Evolutionary conservation across 495 filamentous ascomycete genomes (phyloP), one percentile per base, ranked within the genome.

Genomic region (Lepidopterella palustris): DNA sequence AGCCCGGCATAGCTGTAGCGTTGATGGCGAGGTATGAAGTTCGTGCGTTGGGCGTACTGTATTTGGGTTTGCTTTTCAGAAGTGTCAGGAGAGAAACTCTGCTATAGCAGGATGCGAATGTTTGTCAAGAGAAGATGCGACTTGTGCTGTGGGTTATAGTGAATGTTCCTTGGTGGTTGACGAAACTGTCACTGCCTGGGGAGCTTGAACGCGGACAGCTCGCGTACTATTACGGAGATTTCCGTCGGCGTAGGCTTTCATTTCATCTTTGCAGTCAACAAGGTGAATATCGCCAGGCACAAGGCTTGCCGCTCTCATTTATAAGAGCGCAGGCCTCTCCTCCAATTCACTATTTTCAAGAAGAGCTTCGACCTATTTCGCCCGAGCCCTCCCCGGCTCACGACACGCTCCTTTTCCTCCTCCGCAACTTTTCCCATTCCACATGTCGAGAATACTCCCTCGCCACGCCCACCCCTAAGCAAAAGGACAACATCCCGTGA

Each of bases 1-100:
- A 97, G 80, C 95, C 95, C 62, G 88, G 84, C 95, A 99, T 98
- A 66, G 67, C 84, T 77, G 74, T 65, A 64, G 69, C 64, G 69
- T 26, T 42, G 32, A 1, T 11, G 31, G 10, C 10, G 50, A 53
- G 53, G 53, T 8, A 20, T 25, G 29, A 25, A 9, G 35, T n/a
- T n/a, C n/a, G n/a, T n/a, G 35, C 35, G 35, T 40, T n/a, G n/a
- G n/a, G n/a, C 9, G 35, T n/a, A 40, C 35, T n/a, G n/a, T n/a
- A n/a, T n/a, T n/a, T n/a, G n/a, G n/a, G n/a, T n/a, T n/a, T n/a
- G n/a, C n/a, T n/a, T n/a, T n/a, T n/a, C n/a, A n/a, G n/a, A n/a
- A n/a, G n/a, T n/a, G n/a, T n/a, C n/a, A n/a, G n/a, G n/a, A n/a
- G n/a, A n/a, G n/a, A n/a, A n/a, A n/a, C n/a, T n/a, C n/a, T n/a